A percentile compares a stretch with the other conserved stretches of the same genome.
Evolutionary conservation across 2,329 filamentous ascomycete genomes (phyloP).

Genomic region (Aotearoamyces nothofagi): DNA sequence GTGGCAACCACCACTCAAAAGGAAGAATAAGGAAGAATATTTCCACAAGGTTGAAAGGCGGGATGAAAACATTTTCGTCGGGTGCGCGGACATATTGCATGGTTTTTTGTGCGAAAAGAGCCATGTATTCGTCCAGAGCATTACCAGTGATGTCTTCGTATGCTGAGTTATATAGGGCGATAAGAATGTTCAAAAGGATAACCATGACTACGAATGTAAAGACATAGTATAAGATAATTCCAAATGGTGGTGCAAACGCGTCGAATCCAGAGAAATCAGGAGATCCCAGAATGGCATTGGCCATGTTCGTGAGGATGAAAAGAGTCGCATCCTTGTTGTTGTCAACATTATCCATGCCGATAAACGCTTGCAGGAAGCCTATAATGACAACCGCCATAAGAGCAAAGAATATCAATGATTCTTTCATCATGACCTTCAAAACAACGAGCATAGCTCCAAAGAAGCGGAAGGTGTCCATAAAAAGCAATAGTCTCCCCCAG

Average conservation of each 20-base stretch:
- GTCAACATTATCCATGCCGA: constrained; percentile 77
- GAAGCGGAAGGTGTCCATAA: constrained; percentile 86
- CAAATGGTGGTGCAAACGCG: constrained; percentile 81
- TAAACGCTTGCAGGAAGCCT: constrained; percentile 85
- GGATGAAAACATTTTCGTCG: constrained; percentile 96
- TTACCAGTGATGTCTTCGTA: constrained; percentile 65
- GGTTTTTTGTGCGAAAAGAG: constrained; percentile 83
- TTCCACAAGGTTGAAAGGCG: constrained; percentile 89
- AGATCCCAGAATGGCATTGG: constrained; percentile 80
- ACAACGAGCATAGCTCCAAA: constrained; percentile 98
- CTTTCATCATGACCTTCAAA: constrained; percentile 87
- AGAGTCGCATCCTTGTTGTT: constrained; percentile 49
- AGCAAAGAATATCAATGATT: constrained; percentile 92
- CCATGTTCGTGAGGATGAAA: constrained; percentile 70
- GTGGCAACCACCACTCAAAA: constrained; percentile 93
- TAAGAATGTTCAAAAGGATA: constrained; percentile 84
- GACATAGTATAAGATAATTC: constrained; percentile 89
- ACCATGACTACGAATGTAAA: constrained; percentile 98
- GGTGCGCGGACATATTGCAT: constrained; percentile 94
- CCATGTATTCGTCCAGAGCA: constrained; percentile 89
- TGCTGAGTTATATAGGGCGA: constrained; percentile 94
- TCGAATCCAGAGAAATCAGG: constrained; percentile 87
- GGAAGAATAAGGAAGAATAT: constrained; percentile 64
- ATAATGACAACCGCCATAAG: constrained; percentile 71
- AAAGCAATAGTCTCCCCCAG: constrained; percentile 83